These are phyloP conservation scores for Dothideomycetes sp. DNA, from an alignment of 2,329 filamentous ascomycete species.

Conservation along the genomic window DNA sequence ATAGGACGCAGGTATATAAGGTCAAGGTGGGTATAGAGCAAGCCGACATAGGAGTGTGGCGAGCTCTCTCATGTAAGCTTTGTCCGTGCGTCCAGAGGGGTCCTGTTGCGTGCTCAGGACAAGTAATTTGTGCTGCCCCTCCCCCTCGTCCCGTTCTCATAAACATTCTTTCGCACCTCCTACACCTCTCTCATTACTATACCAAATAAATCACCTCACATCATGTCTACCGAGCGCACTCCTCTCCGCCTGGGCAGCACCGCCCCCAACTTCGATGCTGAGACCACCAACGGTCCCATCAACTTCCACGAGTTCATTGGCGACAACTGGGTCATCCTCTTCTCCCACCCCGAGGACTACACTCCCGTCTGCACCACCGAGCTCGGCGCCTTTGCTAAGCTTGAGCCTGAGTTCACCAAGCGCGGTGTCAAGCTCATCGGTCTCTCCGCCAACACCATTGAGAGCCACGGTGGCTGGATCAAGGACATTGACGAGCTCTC, in stretches of 20 bases:
- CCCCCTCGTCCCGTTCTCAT: neutral
- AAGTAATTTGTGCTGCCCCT: neutral
- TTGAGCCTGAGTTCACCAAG: slow-evolving; percentile 53
- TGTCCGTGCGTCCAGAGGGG: no score
- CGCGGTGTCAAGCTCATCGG: slow-evolving; percentile 53
- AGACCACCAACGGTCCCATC: slow-evolving; percentile 53
- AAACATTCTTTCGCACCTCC: neutral
- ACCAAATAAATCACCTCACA: slow-evolving; percentile 4
- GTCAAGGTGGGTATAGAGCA: no score
- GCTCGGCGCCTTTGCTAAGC: slow-evolving; percentile 52
- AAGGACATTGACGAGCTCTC: slow-evolving; percentile 43
- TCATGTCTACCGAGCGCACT: slow-evolving; percentile 16
- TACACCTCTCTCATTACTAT: neutral
- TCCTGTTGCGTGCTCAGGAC: no score
- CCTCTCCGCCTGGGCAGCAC: slow-evolving; percentile 53
- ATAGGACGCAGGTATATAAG: no score
- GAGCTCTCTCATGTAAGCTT: no score
- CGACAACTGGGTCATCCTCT: slow-evolving; percentile 58
- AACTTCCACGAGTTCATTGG: slow-evolving; percentile 64
- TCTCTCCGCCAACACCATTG: slow-evolving; percentile 39
- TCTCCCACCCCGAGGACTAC: slow-evolving; percentile 57
- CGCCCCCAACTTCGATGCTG: slow-evolving; percentile 59
- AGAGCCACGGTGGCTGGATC: slow-evolving; percentile 41
- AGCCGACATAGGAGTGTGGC: no score
- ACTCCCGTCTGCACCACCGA: slow-evolving; percentile 53